phyloP scores from a whole-genome alignment of 192 early-diverging fungal genomes.

The Backusella parvicylindrica region DNA sequence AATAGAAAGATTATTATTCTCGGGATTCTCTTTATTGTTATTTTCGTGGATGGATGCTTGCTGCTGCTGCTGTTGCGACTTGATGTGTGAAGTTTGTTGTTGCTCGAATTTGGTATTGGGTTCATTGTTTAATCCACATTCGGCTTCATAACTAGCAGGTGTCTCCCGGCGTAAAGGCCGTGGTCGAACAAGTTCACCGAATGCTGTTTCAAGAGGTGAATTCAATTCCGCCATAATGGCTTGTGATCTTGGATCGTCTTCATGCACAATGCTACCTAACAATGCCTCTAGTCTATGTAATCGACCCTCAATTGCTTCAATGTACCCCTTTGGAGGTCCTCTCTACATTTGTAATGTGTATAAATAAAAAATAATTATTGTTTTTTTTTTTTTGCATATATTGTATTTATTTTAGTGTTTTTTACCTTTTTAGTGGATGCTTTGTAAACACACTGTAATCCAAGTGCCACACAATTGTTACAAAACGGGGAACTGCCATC shows the following conservation, averaged over 20 bases:
- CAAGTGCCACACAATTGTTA: conserved; percentile 64
- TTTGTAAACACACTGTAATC: conserved; percentile 59
- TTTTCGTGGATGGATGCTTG: neutral
- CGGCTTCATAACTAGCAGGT: neutral
- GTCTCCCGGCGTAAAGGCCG: conserved; percentile 18
- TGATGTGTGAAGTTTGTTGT: neutral
- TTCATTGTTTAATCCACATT: neutral
- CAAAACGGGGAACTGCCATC: conserved; percentile 69
- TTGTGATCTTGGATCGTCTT: conserved; percentile 43
- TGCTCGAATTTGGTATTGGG: neutral
- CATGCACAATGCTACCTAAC: conserved; percentile 54
- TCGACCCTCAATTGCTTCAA: conserved; percentile 76
- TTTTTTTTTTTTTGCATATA: neutral
- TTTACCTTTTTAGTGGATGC: conserved; percentile 42
- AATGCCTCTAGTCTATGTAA: conserved; percentile 70
- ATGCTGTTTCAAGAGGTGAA: conserved; percentile 33
- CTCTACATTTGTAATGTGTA: conserved; percentile 42
- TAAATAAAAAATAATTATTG: neutral
- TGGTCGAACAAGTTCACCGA: conserved; percentile 31
- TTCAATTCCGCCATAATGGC: conserved; percentile 36
- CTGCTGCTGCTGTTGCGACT: neutral
- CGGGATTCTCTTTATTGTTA: conserved; percentile 45
- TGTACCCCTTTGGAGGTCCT: conserved; percentile 87
- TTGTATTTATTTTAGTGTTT: neutral
- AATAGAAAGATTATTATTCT: conserved; percentile 49